Conservation (phyloP, 2,329 filamentous ascomycete genomes). For the Cytospora leucostoma region DNA sequence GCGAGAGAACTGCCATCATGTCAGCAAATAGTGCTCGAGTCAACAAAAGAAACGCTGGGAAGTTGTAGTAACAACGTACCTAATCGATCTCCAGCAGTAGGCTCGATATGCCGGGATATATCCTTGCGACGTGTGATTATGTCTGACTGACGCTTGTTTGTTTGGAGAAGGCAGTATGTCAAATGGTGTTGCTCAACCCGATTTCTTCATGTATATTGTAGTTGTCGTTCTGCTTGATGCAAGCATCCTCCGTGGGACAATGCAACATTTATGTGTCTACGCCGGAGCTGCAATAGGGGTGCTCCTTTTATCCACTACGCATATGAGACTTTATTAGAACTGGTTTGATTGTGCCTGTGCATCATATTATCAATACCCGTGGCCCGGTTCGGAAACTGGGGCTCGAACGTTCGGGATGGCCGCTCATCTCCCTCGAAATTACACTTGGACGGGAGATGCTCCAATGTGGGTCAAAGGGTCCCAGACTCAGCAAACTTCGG, state of each 20-base stretch:
- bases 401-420: slow-evolving; percentile 16
- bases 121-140: too few species aligned
- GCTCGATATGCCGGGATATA: too few species aligned
- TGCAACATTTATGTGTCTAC: slow-evolving; percentile 13
- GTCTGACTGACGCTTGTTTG: too few species aligned
- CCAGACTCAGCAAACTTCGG: not conserved
- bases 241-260: not conserved
- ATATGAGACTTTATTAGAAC: slow-evolving; percentile 10
- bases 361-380: slow-evolving; percentile 12
- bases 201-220: not conserved
- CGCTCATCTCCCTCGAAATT: slow-evolving; percentile 20
- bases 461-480: slow-evolving; percentile 5
- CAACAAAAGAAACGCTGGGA: too few species aligned
- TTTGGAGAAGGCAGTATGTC: not conserved
- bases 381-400: slow-evolving; percentile 19
- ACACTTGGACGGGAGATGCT: slow-evolving; percentile 7
- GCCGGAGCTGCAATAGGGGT: slow-evolving; percentile 5
- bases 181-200: not conserved
- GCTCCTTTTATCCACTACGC: slow-evolving; percentile 1
- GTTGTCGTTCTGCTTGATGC: not conserved
- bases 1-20: too few species aligned
- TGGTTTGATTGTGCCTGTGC: slow-evolving; percentile 20
- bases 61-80: too few species aligned
- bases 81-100: too few species aligned
- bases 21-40: too few species aligned